phyloP scores from a whole-genome alignment of 257 asterid species.

The Fraxinus cuspidata region DNA sequence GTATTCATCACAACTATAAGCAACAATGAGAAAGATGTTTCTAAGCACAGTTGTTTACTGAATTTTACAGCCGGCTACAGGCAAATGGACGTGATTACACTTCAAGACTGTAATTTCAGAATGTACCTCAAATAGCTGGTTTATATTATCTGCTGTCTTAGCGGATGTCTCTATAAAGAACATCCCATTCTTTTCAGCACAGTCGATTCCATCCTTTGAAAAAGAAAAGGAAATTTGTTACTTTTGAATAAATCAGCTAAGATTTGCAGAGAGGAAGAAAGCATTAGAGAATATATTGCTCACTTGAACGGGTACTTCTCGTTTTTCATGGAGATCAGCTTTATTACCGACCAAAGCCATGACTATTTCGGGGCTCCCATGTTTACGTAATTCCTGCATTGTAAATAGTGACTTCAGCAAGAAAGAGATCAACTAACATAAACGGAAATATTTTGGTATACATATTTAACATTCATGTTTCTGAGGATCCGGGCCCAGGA shows the following conservation, averaged over 20 bases:
- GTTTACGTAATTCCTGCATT: slow-evolving; percentile 87
- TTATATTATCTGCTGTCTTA: slow-evolving; percentile 97
- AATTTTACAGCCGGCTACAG: background rate
- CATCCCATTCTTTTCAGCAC: slow-evolving; percentile 96
- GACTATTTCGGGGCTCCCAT: slow-evolving; percentile 93
- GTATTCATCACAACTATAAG: background rate
- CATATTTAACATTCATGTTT: background rate
- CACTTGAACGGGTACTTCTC: slow-evolving; percentile 83
- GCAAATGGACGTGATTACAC: background rate
- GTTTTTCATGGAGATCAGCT: slow-evolving; percentile 89
- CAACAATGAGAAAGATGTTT: slow-evolving; percentile 3
- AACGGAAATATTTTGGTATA: background rate
- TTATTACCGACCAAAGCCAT: slow-evolving; percentile 98
- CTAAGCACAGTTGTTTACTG: background rate
- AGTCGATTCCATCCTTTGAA: slow-evolving; percentile 74
- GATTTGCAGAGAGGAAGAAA: slow-evolving; percentile 2
- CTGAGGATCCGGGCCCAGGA: slow-evolving; percentile 10
- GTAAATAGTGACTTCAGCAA: slow-evolving; percentile 9
- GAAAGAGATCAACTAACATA: slow-evolving; percentile 2
- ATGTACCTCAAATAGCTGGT: slow-evolving; percentile 94
- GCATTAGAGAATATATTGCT: slow-evolving; percentile 28
- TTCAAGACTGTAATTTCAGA: background rate
- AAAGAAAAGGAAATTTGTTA: slow-evolving; percentile 19
- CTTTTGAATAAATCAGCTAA: background rate
- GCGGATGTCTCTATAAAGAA: slow-evolving; percentile 98